Percentiles rank a stretch among this genome's conserved stretches.
Evolutionary conservation across 805 yeast species (phyloP).

Genomic region (Wickerhamomyces alni): DNA sequence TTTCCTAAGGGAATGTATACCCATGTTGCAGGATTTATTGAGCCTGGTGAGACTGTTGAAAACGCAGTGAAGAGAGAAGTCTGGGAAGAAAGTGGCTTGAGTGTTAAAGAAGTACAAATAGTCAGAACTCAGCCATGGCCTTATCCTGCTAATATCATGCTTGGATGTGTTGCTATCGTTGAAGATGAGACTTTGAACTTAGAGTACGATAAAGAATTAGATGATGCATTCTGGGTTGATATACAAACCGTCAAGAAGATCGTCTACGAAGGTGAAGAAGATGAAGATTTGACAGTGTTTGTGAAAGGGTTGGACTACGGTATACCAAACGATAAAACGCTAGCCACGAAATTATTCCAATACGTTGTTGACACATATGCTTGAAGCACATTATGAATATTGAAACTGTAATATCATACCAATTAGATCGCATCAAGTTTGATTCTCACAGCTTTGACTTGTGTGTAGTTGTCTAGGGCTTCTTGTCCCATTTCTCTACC

Average conservation of each 20-base stretch:
- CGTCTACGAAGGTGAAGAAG: slow-evolving; percentile 25
- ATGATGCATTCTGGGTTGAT: slow-evolving; percentile 83
- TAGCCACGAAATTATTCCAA: slow-evolving; percentile 19
- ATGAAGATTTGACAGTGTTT: slow-evolving; percentile 13
- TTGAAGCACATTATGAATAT: not conserved
- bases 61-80: slow-evolving; percentile 82
- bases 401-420: too few species aligned
- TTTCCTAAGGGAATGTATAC: slow-evolving; percentile 56
- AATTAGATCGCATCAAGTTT: slow-evolving; percentile 31
- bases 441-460: slow-evolving; percentile 68
- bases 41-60: slow-evolving; percentile 90
- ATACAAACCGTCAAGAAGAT: slow-evolving; percentile 39
- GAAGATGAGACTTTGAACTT: slow-evolving; percentile 57
- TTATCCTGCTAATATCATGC: slow-evolving; percentile 89
- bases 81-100: slow-evolving; percentile 91
- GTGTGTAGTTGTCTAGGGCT: slow-evolving; percentile 71
- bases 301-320: slow-evolving; percentile 13
- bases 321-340: slow-evolving; percentile 22
- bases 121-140: slow-evolving; percentile 95
- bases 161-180: slow-evolving; percentile 79
- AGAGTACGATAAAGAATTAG: slow-evolving; percentile 77
- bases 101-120: slow-evolving; percentile 47
- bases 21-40: slow-evolving; percentile 93
- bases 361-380: slow-evolving; percentile 16
- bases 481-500: slow-evolving; percentile 86